A percentile compares a stretch with the other conserved stretches of the same genome.
Conservation (phyloP, 495 filamentous ascomycete genomes). For the Penicillium simplicissimum region DNA sequence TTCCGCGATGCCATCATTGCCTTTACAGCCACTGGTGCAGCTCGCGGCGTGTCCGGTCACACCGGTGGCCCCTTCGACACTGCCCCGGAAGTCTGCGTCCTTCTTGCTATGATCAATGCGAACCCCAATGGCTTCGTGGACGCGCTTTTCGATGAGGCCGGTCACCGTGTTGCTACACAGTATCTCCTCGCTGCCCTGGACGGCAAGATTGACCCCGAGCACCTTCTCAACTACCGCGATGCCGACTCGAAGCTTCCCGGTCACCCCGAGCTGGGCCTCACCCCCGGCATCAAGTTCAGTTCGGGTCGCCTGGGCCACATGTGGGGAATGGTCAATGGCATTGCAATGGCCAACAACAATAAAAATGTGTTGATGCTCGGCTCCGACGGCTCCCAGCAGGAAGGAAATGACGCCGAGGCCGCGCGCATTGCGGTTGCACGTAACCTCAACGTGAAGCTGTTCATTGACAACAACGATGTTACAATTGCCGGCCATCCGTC, state of each 20-base stretch:
- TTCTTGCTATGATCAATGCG: conserved; percentile 40
- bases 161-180: conserved; percentile 44
- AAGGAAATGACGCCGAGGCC: conserved; percentile 46
- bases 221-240: conserved; percentile 44
- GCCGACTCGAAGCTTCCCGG: conserved; percentile 43
- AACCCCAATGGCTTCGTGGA: conserved; percentile 34
- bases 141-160: conserved; percentile 42
- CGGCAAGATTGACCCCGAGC: conserved; percentile 39
- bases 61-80: conserved; percentile 47
- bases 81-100: conserved; percentile 42
- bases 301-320: conserved; percentile 44
- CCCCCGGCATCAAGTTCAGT: conserved; percentile 42
- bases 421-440: conserved; percentile 40
- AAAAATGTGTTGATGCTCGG: conserved; percentile 40
- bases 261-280: conserved; percentile 43
- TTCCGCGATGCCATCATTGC: conserved; percentile 45
- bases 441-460: conserved; percentile 43
- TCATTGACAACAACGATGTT: conserved; percentile 46
- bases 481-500: conserved; percentile 45
- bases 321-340: conserved; percentile 45
- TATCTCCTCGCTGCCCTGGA: conserved; percentile 39
- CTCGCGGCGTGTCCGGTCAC: conserved; percentile 41
- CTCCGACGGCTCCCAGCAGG: conserved; percentile 44
- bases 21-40: conserved; percentile 41
- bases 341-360: conserved; percentile 39